phyloP scores from a whole-genome alignment of 2,329 filamentous ascomycete species.

The Aspergillus sp. region DNA sequence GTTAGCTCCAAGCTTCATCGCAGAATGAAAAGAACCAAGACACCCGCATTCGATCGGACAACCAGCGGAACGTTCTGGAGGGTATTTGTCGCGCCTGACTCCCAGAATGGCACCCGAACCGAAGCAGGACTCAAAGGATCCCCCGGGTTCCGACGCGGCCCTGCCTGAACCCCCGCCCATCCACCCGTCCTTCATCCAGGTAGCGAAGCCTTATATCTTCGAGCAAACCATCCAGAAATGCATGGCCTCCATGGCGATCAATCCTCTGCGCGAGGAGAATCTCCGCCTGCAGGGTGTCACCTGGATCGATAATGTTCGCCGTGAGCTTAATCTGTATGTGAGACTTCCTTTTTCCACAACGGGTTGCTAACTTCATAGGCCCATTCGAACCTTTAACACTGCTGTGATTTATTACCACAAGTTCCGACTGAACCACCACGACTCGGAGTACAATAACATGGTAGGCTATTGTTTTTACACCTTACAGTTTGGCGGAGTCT shows the following conservation, averaged over 20 bases:
- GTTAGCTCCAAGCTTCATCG: neutral
- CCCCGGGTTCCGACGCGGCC: conserved; percentile 12
- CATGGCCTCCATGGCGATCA: conserved; percentile 67
- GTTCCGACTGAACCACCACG: conserved; percentile 82
- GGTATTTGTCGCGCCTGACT: neutral
- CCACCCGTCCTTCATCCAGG: conserved; percentile 63
- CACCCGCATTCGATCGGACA: neutral
- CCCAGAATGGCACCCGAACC: conserved; percentile 23
- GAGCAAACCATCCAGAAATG: conserved; percentile 76
- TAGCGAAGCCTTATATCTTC: conserved; percentile 74
- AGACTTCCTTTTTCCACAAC: neutral
- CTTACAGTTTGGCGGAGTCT: neutral
- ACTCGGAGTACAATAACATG: conserved; percentile 76
- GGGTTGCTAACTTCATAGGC: conserved; percentile 50
- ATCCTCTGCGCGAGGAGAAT: conserved; percentile 75
- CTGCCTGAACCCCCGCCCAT: conserved; percentile 44
- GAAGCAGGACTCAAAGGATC: conserved; percentile 16
- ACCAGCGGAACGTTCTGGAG: conserved; percentile 1
- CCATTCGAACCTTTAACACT: conserved; percentile 87
- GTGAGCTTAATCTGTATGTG: conserved; percentile 73
- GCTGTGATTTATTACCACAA: conserved; percentile 93
- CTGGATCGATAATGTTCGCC: conserved; percentile 82
- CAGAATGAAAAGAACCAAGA: neutral
- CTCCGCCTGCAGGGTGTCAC: conserved; percentile 82
- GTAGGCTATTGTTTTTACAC: conserved; percentile 30